Base-by-base conservation (phyloP, 73 alveolate genomes). In the Stentor roeselii region DNA sequence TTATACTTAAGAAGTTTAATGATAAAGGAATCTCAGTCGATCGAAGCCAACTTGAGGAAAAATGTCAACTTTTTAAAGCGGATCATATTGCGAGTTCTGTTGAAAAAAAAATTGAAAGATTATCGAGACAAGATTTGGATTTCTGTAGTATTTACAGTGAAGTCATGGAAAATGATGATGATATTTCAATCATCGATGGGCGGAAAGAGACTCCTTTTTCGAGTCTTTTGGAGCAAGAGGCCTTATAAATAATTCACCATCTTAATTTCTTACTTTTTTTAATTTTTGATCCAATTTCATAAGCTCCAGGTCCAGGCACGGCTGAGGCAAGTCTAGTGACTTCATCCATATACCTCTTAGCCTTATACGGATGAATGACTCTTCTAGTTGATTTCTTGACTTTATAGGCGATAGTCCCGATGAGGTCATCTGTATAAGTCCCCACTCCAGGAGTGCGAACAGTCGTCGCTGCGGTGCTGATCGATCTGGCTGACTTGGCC, bases 261-360 rank as follows among this genome's bases (percentile, higher is more conserved):
- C n/a, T n/a, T n/a, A n/a, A n/a, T n/a, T n/a, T n/a, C 67, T 50
- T 50, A 6, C 21, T 50, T 50, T 67, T 67, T 34, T 67, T 67
- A 15, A 30, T 40, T 21, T 21, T 21, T 27, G 80, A 40, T 1
- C 80, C 80, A 67, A 67, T 67, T 27, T 67, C 34, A 67, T 67
- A 67, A 1, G 41, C 37, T 30, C 80, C 80, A 67, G 80, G 80
- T 21, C 80, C 80, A 21, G 80, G 80, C 37, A 67, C 80, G 42
- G 41, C n/a, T 67, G 80, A n/a, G 34, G 80, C 80, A 2, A 21
- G n/a, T 67, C 37, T 67, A 21, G 37, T 67, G 11, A 67, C 80
- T 67, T 67, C 80, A 67, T 67, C 80, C 37, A 32, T 67, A 67
- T 21, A 67, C 21, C 41, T 14, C 34, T 67, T 67, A 1, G 80